Evolutionary conservation across 352 stramenopile species (phyloP).

Genomic region (Globisporangium echinulatum): DNA sequence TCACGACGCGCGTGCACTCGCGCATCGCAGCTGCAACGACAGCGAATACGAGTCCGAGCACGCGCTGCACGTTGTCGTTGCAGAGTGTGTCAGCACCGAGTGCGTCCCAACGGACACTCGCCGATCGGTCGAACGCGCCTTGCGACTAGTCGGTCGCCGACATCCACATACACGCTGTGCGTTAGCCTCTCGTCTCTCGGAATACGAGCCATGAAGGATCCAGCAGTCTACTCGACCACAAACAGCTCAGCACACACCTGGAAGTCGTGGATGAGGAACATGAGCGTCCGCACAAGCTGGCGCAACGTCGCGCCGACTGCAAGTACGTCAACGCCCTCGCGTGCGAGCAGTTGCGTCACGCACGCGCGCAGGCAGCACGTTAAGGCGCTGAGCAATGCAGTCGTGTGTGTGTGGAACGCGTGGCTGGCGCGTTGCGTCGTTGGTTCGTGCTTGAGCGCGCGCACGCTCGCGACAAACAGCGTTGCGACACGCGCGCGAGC

Average conservation of each 20-base stretch:
- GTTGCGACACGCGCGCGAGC: constrained; percentile 1
- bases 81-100: no score
- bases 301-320: constrained; percentile 12
- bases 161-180: neutral
- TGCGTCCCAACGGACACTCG: no score
- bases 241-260: constrained; percentile 11
- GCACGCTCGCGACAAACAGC: constrained; percentile 7
- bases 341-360: constrained; percentile 6
- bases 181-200: neutral
- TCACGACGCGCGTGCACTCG: constrained; percentile 8
- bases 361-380: constrained; percentile 5
- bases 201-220: neutral
- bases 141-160: neutral
- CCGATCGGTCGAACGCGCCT: no score
- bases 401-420: neutral
- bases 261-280: constrained; percentile 25
- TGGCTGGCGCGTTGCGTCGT: neutral
- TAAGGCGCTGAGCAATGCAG: neutral
- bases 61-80: neutral
- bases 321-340: constrained; percentile 1
- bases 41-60: constrained; percentile 6
- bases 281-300: constrained; percentile 21
- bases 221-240: neutral
- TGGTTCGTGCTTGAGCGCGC: neutral
- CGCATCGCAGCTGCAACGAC: constrained; percentile 11